Evolutionary conservation across 176 grass and related monocot species (phyloP).

Genomic region (Secale cereale): DNA sequence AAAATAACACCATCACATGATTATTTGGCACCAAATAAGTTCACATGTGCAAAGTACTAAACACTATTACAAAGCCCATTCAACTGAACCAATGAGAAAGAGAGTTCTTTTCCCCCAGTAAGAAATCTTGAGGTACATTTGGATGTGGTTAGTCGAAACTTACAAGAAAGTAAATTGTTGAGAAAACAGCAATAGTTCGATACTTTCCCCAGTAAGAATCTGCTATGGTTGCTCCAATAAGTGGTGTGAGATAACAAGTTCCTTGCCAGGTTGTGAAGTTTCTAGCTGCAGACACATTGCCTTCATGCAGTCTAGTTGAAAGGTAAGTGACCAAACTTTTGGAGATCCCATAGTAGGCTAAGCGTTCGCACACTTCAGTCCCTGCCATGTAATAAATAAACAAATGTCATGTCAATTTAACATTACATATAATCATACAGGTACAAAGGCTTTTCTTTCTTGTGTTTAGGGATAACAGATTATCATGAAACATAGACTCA

Average conservation of each 20-base stretch:
- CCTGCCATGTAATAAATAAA: slow-evolving; percentile 40
- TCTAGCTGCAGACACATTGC: slow-evolving; percentile 67
- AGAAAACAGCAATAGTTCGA: slow-evolving; percentile 65
- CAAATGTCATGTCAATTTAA: slow-evolving; percentile 5
- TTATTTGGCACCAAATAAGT: not conserved
- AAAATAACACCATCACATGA: not conserved
- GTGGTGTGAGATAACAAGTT: slow-evolving; percentile 79
- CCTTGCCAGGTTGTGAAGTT: slow-evolving; percentile 81
- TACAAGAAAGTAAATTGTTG: slow-evolving; percentile 76
- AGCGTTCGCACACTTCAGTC: slow-evolving; percentile 71
- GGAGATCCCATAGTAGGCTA: slow-evolving; percentile 80
- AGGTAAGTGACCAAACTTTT: slow-evolving; percentile 82
- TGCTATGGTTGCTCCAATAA: slow-evolving; percentile 69
- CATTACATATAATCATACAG: slow-evolving; percentile 11
- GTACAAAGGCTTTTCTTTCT: not conserved
- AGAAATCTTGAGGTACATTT: not conserved
- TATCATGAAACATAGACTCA: no score
- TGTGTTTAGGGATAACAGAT: no score
- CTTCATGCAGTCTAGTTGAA: slow-evolving; percentile 55
- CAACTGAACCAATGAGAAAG: not conserved
- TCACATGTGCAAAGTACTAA: not conserved
- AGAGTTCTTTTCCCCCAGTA: not conserved
- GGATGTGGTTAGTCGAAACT: slow-evolving; percentile 28
- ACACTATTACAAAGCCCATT: not conserved
- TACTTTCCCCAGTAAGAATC: slow-evolving; percentile 80